Percentiles rank a stretch among this genome's conserved stretches.
phyloP scores from a whole-genome alignment of 495 filamentous ascomycete genomes.

The Chaetomium fimeti region DNA sequence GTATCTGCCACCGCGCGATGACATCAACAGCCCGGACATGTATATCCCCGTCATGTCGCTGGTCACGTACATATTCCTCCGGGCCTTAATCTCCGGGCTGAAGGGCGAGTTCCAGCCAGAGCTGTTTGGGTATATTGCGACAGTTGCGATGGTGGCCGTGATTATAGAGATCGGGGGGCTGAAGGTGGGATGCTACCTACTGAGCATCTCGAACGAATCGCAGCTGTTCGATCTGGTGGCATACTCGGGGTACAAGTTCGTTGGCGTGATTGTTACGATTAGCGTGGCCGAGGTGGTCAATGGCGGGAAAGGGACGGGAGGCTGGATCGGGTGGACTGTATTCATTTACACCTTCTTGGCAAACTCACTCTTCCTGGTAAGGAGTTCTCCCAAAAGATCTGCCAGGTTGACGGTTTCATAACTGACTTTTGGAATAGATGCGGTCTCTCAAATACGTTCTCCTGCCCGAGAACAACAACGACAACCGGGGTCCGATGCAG shows the following conservation, averaged over 20 bases:
- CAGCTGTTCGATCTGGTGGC: conserved; percentile 91
- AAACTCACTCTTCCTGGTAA: conserved; percentile 93
- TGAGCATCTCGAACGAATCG: conserved; percentile 81
- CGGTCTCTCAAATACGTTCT: conserved; percentile 94
- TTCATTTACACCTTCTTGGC: conserved; percentile 89
- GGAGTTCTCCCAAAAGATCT: conserved; percentile 25
- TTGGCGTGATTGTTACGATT: conserved; percentile 87
- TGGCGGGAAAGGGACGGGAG: conserved; percentile 72
- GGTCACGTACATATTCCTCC: conserved; percentile 94
- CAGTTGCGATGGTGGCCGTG: conserved; percentile 76
- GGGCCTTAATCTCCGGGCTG: conserved; percentile 83
- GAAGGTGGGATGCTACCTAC: conserved; percentile 88
- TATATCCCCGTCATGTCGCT: conserved; percentile 96
- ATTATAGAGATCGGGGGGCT: conserved; percentile 82
- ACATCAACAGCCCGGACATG: conserved; percentile 98
- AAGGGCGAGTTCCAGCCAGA: conserved; percentile 93
- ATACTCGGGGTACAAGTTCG: conserved; percentile 98
- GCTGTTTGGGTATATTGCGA: conserved; percentile 82
- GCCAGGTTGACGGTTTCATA: neutral
- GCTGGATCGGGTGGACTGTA: conserved; percentile 83
- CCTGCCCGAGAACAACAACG: conserved; percentile 74
- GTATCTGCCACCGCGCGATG: conserved; percentile 93
- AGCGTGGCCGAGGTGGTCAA: conserved; percentile 72
- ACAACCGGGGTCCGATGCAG: conserved; percentile 67
- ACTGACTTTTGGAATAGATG: conserved; percentile 57